phyloP scores from a whole-genome alignment of 1,284 basidiomycete genomes.

The Cryptococcus sp. region DNA sequence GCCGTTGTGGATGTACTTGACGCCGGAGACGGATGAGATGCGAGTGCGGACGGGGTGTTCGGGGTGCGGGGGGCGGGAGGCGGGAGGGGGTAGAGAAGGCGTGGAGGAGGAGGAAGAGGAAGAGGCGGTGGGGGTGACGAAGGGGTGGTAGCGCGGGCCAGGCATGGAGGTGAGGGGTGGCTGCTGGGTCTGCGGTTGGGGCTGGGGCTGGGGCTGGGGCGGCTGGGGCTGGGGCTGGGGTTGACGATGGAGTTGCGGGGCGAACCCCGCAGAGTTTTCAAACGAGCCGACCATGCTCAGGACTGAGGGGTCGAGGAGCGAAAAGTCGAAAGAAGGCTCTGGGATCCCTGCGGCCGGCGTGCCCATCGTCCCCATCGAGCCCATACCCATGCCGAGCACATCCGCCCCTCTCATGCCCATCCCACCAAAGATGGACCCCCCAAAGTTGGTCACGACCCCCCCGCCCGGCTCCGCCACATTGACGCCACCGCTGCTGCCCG shows the following conservation, averaged over 20 bases:
- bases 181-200: not conserved
- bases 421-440: constrained; percentile 16
- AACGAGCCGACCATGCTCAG: constrained; percentile 34
- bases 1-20: too few species aligned
- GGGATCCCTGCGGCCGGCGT: too few species aligned
- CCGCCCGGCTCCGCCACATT: not conserved
- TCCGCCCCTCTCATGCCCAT: not conserved
- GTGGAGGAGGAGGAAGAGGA: not conserved
- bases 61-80: constrained; percentile 2
- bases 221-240: not conserved
- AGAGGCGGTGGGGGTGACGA: not conserved
- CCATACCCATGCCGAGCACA: not conserved
- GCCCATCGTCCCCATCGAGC: not conserved
- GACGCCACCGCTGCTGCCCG: not conserved
- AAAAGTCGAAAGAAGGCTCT: constrained; percentile 30
- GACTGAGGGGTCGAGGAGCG: constrained; percentile 34
- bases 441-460: constrained; percentile 16
- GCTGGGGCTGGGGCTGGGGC: not conserved
- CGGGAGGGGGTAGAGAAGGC: not conserved
- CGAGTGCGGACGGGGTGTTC: not conserved
- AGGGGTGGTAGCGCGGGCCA: not conserved
- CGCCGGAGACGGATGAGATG: not conserved
- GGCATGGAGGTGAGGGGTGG: not conserved
- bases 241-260: not conserved
- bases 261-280: constrained; percentile 5